Percentiles rank a stretch among this genome's conserved stretches.
Evolutionary conservation across 139 green algal species (phyloP).

Genomic region (Dunaliella sp.): DNA sequence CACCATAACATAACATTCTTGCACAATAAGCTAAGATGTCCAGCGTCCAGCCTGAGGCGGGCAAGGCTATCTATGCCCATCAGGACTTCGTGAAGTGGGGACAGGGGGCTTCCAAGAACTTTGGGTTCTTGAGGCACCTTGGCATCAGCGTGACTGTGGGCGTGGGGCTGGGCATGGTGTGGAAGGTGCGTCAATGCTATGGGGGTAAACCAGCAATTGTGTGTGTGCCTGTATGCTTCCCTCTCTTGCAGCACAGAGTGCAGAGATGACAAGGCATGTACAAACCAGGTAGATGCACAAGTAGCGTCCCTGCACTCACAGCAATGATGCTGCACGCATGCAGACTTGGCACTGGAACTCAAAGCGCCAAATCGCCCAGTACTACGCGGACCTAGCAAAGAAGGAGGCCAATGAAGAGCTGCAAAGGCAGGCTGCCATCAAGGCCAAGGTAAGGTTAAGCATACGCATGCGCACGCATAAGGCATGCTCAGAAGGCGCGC

Average conservation of each 20-base stretch:
- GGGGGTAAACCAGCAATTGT: too few species aligned
- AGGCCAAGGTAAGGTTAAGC: constrained; percentile 37
- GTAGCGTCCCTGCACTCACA: too few species aligned
- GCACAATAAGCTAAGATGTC: too few species aligned
- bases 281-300: too few species aligned
- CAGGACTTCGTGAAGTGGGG: constrained; percentile 33
- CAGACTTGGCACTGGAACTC: constrained; percentile 65
- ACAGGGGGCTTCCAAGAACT: constrained; percentile 38
- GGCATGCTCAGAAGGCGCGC: too few species aligned
- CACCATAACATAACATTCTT: too few species aligned
- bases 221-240: neutral
- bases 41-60: neutral
- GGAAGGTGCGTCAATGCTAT: constrained; percentile 48
- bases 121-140: constrained; percentile 36
- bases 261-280: neutral
- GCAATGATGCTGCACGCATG: too few species aligned
- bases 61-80: neutral
- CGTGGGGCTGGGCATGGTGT: constrained; percentile 29
- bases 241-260: constrained; percentile 1
- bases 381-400: constrained; percentile 47
- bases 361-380: constrained; percentile 55
- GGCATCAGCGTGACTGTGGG: constrained; percentile 24
- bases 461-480: too few species aligned
- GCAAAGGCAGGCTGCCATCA: constrained; percentile 17
- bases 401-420: constrained; percentile 40